Evolutionary conservation across 2,329 filamentous ascomycete species (phyloP), one percentile per base, ranked within the genome.

Genomic region (Apiospora malaysiana): DNA sequence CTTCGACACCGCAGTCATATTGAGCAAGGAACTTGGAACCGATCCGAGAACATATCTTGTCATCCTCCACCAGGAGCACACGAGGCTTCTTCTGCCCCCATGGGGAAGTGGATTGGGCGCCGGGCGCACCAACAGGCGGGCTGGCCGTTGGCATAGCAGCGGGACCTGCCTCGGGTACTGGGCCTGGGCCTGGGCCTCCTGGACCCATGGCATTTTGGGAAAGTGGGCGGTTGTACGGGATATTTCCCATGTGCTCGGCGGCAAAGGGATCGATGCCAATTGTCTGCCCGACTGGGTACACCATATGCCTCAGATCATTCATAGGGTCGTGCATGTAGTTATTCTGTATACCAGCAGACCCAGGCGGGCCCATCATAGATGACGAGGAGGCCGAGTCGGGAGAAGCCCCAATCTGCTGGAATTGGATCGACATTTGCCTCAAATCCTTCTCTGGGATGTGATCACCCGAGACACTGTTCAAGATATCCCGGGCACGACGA

Each of bases 191-290:
- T 18, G 18, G 56, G 12, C 56, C 56, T 8, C 82, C 81, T 70
- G 86, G 82, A 23, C 81, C 79, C 67, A 83, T 75, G 5, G 79
- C 75, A 65, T 79, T 84, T 2, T 85, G 83, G 68, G 86, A 85
- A 71, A 92, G 94, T 2, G 93, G 86, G 21, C 89, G 94, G 10
- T 92, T 87, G 79, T 97, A 98, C 0, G 95, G 94, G 70, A 98
- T 97, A 79, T 97, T 97, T 83, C 95, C 91, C 78, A 98, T 94
- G 78, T 98, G 94, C 76, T 98, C 95, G 76, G 93, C 92, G 79
- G 95, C 95, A 87, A 97, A 96, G 1, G 95, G 95, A 78, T 98
- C 95, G 75, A 98, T 98, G 69, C 95, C 95, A 74, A 97, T 93
- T 0, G 92, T 96, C 74, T 94, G 91, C 23, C 95, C 95, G 21